Percentiles rank a stretch among this genome's conserved stretches.
Conservation (phyloP, 257 asterid species). For the Przewalskia tangutica region DNA sequence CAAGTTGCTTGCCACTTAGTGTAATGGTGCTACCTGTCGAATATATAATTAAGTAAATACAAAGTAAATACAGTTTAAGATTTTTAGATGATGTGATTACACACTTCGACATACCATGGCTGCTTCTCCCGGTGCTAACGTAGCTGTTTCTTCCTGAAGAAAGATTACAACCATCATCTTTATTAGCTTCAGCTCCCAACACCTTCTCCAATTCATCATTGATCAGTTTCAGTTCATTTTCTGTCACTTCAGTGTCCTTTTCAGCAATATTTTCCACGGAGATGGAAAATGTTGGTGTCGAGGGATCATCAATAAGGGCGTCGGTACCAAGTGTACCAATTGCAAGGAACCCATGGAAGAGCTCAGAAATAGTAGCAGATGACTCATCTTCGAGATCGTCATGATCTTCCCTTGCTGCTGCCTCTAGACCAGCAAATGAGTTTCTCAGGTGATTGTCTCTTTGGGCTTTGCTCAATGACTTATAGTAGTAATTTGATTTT, state of each 20-base stretch:
- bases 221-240: conserved; percentile 64
- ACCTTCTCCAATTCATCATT: conserved; percentile 90
- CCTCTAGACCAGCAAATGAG: conserved; percentile 59
- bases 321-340: conserved; percentile 88
- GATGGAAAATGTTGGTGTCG: conserved; percentile 68
- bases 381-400: conserved; percentile 51
- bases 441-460: conserved; percentile 46
- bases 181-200: conserved; percentile 45
- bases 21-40: conserved; percentile 42
- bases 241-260: conserved; percentile 73
- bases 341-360: conserved; percentile 93
- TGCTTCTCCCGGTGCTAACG: conserved; percentile 61
- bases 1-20: conserved; percentile 50
- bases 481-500: conserved; percentile 16
- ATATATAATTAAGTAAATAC: neutral
- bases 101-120: conserved; percentile 27
- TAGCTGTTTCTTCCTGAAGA: conserved; percentile 84
- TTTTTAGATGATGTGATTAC: neutral
- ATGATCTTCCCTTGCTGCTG: conserved; percentile 44
- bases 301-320: conserved; percentile 34
- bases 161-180: conserved; percentile 32
- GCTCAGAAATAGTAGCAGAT: conserved; percentile 48
- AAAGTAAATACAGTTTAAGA: neutral
- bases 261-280: conserved; percentile 72
- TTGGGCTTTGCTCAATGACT: conserved; percentile 37